Percentiles rank a stretch among this genome's conserved stretches.
Evolutionary conservation across 1,139 yeast species (phyloP).

Genomic region (Geotrichum siamense): DNA sequence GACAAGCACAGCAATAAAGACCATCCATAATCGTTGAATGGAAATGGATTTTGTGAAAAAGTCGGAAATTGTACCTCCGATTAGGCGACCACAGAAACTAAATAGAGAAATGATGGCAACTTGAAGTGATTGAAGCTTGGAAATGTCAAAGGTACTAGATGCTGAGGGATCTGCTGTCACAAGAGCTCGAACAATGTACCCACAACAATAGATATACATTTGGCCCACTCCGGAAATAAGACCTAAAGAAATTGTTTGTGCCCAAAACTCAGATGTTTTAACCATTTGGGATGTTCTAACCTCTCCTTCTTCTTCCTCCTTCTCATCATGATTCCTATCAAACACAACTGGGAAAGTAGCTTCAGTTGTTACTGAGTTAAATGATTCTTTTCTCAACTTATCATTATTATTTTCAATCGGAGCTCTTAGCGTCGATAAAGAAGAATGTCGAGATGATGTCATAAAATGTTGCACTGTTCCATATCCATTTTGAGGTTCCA

Average conservation of each 20-base stretch:
- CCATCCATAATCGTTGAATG: slow-evolving; percentile 62
- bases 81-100: slow-evolving; percentile 56
- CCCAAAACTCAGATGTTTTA: slow-evolving; percentile 30
- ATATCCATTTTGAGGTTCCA: neutral
- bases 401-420: neutral
- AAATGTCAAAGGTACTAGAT: slow-evolving; percentile 19
- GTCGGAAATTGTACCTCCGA: slow-evolving; percentile 60
- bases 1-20: slow-evolving; percentile 43
- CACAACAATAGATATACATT: slow-evolving; percentile 61
- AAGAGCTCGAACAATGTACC: slow-evolving; percentile 54
- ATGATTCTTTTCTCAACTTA: neutral
- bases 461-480: neutral
- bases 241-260: slow-evolving; percentile 43
- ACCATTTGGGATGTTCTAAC: slow-evolving; percentile 10
- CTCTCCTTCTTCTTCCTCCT: neutral
- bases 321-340: neutral
- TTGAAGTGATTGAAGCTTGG: slow-evolving; percentile 45
- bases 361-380: neutral
- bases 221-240: slow-evolving; percentile 63
- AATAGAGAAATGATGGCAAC: slow-evolving; percentile 59
- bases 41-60: slow-evolving; percentile 44
- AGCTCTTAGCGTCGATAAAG: slow-evolving; percentile 2
- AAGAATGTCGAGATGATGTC: slow-evolving; percentile 4
- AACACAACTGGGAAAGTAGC: neutral
- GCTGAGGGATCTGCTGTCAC: slow-evolving; percentile 23